Evolutionary conservation across 73 alveolate genomes (phyloP), one percentile per base, ranked within the genome.

Genomic region (Paramecium biaurelia): DNA sequence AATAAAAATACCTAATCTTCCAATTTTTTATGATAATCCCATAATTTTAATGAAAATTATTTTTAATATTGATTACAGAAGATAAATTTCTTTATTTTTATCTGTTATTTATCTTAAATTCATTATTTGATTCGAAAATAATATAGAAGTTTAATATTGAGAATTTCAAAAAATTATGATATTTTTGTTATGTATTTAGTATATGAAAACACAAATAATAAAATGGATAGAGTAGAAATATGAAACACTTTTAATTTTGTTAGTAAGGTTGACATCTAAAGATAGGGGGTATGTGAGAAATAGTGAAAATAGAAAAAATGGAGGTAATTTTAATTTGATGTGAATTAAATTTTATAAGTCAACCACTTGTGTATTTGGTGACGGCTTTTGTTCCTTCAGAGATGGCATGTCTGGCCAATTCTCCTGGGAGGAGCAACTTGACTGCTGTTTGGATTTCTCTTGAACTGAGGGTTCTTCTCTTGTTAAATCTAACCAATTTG

Each of bases 361-460:
- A 84, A 30, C 95, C 87, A 88, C 93, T 37, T 32, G 96, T 70
- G 93, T 88, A 92, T 82, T 93, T 93, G 84, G 92, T 89, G 70
- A 93, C 95, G 92, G 96, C 96, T 59, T 93, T 93, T 63, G 97
- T 94, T 53, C 97, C 97, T 67, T 94, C 97, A 68, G 93, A 74
- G 85, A 93, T 86, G 72, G 97, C 97, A 86, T 94, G 95, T 93
- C 90, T 94, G 57, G 96, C 96, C 76, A 94, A 85, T 87, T 94
- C 97, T 23, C 97, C 97, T 38, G 97, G 97, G 21, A 94, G 87
- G 28, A 93, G 59, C 74, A 94, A 95, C 57, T 89, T 93, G 93
- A 94, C 96, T 49, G 97, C 97, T 47, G 97, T 93, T 86, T 94
- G 95, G 93, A 94, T 70, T 70, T 94, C 97, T 56, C 96, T 94